Evolutionary conservation across 306 rosid species (phyloP), one percentile per base, ranked within the genome.

Genomic region (Prunus dulcis): DNA sequence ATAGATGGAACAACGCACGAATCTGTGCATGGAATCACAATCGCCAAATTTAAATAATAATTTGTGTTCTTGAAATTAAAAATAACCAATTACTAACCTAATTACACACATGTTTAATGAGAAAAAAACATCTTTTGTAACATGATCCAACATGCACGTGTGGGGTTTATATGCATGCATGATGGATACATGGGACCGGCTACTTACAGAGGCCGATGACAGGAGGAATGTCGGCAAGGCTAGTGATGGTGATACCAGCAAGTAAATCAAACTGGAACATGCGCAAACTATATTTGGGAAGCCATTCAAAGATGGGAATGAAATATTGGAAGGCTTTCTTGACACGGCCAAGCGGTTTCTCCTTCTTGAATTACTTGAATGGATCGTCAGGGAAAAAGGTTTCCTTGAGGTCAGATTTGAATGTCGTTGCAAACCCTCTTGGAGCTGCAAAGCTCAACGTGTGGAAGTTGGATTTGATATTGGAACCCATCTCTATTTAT

Each of bases 1-100:
- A 94, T 5, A 18, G 98, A 95, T 12, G 98, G 98, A 32, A 90
- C 93, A 43, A 91, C 90, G 53, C 97, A 89, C 0, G 93, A 85
- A 87, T 94, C 98, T 93, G 80, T 62, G 47, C 25, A 34, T 34
- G 43, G 7, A 34, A 34, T 34, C 43, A 6, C 43, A 34, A 34
- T 34, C 43, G 43, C 9, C 43, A 34, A 34, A 34, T 34, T 34
- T 34, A 34, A 7, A 34, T 34, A 34, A 34, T 34, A 6, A 6
- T 34, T 34, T 34, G 43, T 34, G 9, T 34, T 34, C 43, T 34
- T 34, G 2, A 34, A 34, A 34, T 6, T 34, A 34, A 34, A 34
- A 34, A 34, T 34, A 34, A 34, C 41, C 43, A 34, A 34, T 9
- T 34, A 34, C 43, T 34, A 34, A 34, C 9, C 10, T 38, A 32